phyloP scores from a whole-genome alignment of 495 filamentous ascomycete genomes.

The Penicillium riverlandense region DNA sequence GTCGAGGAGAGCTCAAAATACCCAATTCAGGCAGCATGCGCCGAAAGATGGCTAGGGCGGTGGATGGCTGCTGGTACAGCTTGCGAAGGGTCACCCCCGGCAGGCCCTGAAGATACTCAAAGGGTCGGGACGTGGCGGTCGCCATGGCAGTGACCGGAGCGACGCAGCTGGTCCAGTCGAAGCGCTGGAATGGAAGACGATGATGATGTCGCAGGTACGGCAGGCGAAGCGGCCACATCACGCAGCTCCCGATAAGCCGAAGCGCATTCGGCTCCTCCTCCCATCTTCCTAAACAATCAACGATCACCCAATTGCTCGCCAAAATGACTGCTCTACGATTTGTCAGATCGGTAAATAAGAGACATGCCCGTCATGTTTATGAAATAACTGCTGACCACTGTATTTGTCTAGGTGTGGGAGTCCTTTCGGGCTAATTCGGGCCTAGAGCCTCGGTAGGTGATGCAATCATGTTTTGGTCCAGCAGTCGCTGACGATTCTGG shows the following conservation, averaged over 20 bases:
- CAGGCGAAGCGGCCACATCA: conserved; percentile 22
- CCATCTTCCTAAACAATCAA: background rate
- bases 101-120: conserved; percentile 86
- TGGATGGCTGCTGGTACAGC: conserved; percentile 93
- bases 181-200: background rate
- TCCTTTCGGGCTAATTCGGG: conserved; percentile 81
- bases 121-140: conserved; percentile 55
- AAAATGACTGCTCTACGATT: conserved; percentile 54
- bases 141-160: conserved; percentile 49
- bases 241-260: conserved; percentile 25
- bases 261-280: conserved; percentile 1
- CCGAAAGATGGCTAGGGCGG: conserved; percentile 89
- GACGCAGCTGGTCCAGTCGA: conserved; percentile 14
- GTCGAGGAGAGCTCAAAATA: conserved; percentile 32
- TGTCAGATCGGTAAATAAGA: conserved; percentile 46
- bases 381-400: background rate
- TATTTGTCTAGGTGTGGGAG: conserved; percentile 56
- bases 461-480: background rate
- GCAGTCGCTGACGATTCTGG: background rate
- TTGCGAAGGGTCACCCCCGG: conserved; percentile 80
- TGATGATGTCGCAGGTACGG: conserved; percentile 16
- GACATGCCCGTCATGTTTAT: background rate
- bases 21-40: conserved; percentile 92
- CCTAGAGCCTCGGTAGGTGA: conserved; percentile 71
- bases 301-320: background rate